These are phyloP conservation scores for Beauveria bassiana DNA, from an alignment of 2,329 filamentous ascomycete species.

Conservation along the genomic window DNA sequence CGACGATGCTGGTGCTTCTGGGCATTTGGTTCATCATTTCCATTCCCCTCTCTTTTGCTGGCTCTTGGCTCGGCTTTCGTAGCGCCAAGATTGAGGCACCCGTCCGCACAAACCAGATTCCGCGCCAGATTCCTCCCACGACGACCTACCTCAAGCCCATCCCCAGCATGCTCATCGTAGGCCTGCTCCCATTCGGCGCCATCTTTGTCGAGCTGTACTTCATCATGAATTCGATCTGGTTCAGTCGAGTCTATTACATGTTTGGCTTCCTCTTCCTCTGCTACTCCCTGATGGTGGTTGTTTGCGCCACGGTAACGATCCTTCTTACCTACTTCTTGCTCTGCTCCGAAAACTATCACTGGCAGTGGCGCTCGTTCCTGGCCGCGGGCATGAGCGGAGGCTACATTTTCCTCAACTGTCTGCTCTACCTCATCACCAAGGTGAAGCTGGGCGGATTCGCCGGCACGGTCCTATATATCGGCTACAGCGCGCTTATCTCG, in stretches of 20 bases:
- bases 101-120: conserved; percentile 95
- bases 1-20: conserved; percentile 90
- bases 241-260: conserved; percentile 99
- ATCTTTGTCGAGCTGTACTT: conserved; percentile 99
- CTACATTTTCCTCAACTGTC: conserved; percentile 86
- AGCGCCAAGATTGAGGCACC: conserved; percentile 64
- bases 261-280: conserved; percentile 98
- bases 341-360: conserved; percentile 95
- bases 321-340: conserved; percentile 94
- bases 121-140: conserved; percentile 84
- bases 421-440: conserved; percentile 86
- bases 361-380: conserved; percentile 95
- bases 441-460: conserved; percentile 78
- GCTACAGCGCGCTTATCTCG: conserved; percentile 83
- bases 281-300: conserved; percentile 95
- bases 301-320: conserved; percentile 84
- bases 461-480: conserved; percentile 83
- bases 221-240: conserved; percentile 99
- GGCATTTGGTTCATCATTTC: conserved; percentile 97
- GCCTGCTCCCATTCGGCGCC: conserved; percentile 86
- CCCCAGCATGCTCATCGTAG: conserved; percentile 86
- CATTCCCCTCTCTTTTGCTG: conserved; percentile 79
- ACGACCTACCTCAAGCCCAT: conserved; percentile 77
- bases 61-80: conserved; percentile 91
- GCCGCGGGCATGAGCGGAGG: conserved; percentile 83